A percentile compares a stretch with the other conserved stretches of the same genome.
phyloP scores from a whole-genome alignment of 1,284 basidiomycete genomes.

The Heterobasidion annosum region DNA sequence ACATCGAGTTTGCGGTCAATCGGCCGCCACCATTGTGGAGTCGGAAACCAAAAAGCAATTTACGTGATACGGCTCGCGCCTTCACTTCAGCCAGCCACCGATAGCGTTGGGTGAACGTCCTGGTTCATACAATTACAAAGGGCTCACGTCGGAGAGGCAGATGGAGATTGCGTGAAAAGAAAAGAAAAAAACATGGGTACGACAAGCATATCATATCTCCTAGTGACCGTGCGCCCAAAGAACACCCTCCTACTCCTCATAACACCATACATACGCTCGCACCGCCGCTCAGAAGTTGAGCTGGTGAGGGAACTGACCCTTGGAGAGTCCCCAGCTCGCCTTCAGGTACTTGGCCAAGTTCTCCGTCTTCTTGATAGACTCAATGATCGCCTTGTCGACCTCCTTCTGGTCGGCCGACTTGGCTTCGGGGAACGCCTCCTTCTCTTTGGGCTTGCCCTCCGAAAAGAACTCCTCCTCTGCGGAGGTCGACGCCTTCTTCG shows the following conservation, averaged over 20 bases:
- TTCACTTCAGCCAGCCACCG: not conserved
- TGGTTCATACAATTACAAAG: not conserved
- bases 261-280: slow-evolving; percentile 8
- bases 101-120: not conserved
- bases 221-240: slow-evolving; percentile 8
- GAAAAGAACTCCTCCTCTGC: slow-evolving; percentile 97
- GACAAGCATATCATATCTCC: slow-evolving; percentile 15
- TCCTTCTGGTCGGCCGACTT: slow-evolving; percentile 93
- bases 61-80: not conserved
- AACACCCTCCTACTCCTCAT: slow-evolving; percentile 5
- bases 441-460: slow-evolving; percentile 88
- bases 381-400: slow-evolving; percentile 80
- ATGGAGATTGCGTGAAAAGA: slow-evolving; percentile 10
- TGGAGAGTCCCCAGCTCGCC: slow-evolving; percentile 90
- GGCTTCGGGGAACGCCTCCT: slow-evolving; percentile 84
- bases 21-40: not conserved
- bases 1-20: not conserved
- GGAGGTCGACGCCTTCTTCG: slow-evolving; percentile 58
- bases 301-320: slow-evolving; percentile 89
- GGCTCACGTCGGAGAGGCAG: not conserved
- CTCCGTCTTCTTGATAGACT: slow-evolving; percentile 89
- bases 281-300: slow-evolving; percentile 59
- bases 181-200: slow-evolving; percentile 10
- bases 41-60: not conserved
- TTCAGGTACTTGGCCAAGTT: slow-evolving; percentile 92